Conservation (phyloP, 2,329 filamentous ascomycete genomes). For the Emmonsia crescens region DNA sequence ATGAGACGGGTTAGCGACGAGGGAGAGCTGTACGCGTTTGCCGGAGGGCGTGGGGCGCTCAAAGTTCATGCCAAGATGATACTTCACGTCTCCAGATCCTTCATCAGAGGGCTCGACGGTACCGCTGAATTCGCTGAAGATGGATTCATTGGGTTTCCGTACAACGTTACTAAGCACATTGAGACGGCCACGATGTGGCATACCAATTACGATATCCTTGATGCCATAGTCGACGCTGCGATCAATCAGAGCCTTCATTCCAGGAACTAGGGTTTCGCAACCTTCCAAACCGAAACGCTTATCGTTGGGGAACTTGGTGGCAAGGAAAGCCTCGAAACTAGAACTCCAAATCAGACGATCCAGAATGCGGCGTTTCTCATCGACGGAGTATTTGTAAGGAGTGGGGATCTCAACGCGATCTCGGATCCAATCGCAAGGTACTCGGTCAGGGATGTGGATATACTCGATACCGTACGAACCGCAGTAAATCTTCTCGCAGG, state of each 20-base stretch:
- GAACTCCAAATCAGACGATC: constrained; percentile 98
- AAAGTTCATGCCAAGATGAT: constrained; percentile 99
- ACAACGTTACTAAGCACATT: constrained; percentile 98
- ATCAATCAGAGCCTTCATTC: constrained; percentile 98
- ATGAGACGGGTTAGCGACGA: constrained; percentile 97
- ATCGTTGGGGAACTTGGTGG: constrained; percentile 98
- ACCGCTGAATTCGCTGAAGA: constrained; percentile 96
- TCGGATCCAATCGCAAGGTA: constrained; percentile 96
- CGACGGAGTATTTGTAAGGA: constrained; percentile 94
- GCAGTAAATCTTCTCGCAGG: constrained; percentile 93
- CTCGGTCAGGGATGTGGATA: constrained; percentile 95
- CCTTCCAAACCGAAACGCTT: constrained; percentile 98
- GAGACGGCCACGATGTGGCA: constrained; percentile 96
- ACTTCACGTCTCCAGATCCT: constrained; percentile 97
- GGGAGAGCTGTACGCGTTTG: constrained; percentile 96
- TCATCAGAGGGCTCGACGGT: constrained; percentile 80
- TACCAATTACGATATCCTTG: constrained; percentile 98
- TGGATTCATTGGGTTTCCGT: constrained; percentile 97
- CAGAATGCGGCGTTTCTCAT: constrained; percentile 95
- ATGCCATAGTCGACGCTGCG: constrained; percentile 96
- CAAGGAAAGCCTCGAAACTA: constrained; percentile 89
- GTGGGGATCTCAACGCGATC: constrained; percentile 88
- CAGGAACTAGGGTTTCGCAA: constrained; percentile 90
- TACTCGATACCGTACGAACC: constrained; percentile 97
- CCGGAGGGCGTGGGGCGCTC: constrained; percentile 95